Percentiles rank a stretch among this genome's conserved stretches.
Conservation (phyloP, 75 land plant species). For the Cupressus sempervirens region DNA sequence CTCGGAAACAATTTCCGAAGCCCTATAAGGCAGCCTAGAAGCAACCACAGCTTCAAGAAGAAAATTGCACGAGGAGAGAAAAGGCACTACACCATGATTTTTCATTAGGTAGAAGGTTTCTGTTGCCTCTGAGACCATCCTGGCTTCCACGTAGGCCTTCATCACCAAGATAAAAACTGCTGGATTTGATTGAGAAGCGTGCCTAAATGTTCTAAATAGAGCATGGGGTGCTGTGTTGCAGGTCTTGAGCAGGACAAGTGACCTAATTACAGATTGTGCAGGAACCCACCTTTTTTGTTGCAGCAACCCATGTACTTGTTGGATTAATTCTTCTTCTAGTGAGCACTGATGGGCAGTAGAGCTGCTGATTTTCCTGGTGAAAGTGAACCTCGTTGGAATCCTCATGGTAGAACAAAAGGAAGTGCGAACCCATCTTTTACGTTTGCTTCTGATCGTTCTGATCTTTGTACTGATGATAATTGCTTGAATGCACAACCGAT, state of each 20-base stretch:
- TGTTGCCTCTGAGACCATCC: constrained; percentile 5
- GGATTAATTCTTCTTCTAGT: not conserved
- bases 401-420: not conserved
- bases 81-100: not conserved
- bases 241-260: not conserved
- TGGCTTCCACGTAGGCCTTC: constrained; percentile 4
- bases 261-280: constrained; percentile 1
- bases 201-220: not conserved
- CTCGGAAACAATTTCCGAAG: constrained; percentile 1
- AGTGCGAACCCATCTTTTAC: not conserved
- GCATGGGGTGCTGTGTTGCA: not conserved
- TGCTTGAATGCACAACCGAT: not conserved
- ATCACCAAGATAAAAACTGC: constrained; percentile 5
- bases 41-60: constrained; percentile 8
- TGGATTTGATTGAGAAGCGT: not conserved
- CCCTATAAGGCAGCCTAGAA: not conserved
- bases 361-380: not conserved
- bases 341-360: not conserved
- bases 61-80: constrained; percentile 8
- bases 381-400: not conserved
- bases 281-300: not conserved
- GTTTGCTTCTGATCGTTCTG: not conserved
- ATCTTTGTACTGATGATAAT: not conserved
- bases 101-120: constrained; percentile 11
- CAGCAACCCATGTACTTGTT: not conserved